These are phyloP conservation scores for Furcasterigmium furcatum DNA, from an alignment of 2,329 filamentous ascomycete species.

Conservation along the genomic window DNA sequence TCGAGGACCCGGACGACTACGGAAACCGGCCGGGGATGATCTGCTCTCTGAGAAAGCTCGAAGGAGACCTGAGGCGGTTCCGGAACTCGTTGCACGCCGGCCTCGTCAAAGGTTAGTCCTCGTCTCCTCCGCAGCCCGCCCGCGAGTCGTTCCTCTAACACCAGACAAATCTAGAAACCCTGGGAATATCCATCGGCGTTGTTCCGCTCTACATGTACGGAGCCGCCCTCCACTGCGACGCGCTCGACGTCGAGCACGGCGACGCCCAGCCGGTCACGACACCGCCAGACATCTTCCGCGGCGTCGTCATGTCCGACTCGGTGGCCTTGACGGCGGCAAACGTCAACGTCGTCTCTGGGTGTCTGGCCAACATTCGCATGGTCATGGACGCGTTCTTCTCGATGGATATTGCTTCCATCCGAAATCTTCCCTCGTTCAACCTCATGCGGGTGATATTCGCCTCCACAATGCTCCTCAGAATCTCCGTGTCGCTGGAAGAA, in stretches of 20 bases:
- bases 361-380: conserved; percentile 61
- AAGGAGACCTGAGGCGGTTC: conserved; percentile 61
- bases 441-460: conserved; percentile 70
- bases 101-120: conserved; percentile 47
- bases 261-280: background rate
- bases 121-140: background rate
- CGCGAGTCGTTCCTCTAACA: background rate
- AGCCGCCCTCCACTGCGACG: background rate
- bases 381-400: conserved; percentile 62
- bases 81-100: conserved; percentile 46
- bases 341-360: conserved; percentile 56
- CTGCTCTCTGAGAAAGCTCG: conserved; percentile 60
- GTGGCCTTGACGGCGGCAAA: background rate
- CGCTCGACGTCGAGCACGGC: background rate
- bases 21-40: conserved; percentile 59
- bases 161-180: background rate
- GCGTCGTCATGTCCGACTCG: background rate
- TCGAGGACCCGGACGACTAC: conserved; percentile 57
- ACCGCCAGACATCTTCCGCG: background rate
- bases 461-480: conserved; percentile 68
- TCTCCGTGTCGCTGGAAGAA: conserved; percentile 64
- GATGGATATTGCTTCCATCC: conserved; percentile 55
- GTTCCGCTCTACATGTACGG: background rate
- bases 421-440: conserved; percentile 35
- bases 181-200: background rate